phyloP scores from a whole-genome alignment of 2,329 filamentous ascomycete genomes.

The Teratosphaeria pseudoeucalypti region DNA sequence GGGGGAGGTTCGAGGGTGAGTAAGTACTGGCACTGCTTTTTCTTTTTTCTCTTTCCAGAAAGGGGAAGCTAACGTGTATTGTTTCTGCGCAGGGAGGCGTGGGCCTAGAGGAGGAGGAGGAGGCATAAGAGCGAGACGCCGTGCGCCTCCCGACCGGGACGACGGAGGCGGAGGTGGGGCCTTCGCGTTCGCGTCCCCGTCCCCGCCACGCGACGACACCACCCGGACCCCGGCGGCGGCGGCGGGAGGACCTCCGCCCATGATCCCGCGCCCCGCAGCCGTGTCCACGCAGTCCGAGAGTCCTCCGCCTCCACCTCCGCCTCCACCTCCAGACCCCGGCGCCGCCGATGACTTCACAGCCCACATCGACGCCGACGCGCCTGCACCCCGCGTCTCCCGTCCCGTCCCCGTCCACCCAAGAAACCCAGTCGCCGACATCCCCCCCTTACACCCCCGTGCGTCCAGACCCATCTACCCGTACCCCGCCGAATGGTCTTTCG shows the following conservation, averaged over 20 bases:
- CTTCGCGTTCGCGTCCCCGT: neutral
- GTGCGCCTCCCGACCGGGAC: neutral
- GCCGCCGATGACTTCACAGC: no score
- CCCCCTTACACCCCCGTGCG: no score
- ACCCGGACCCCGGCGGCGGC: neutral
- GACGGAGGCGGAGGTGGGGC: neutral
- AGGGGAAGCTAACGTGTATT: neutral
- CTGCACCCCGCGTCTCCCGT: no score
- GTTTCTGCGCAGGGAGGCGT: neutral
- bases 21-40: conserved; percentile 1
- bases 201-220: neutral
- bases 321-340: no score
- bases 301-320: neutral
- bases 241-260: neutral
- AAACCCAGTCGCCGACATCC: no score
- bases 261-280: neutral
- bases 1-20: conserved; percentile 5
- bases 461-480: no score
- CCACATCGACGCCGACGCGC: no score
- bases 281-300: neutral
- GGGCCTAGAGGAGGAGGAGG: neutral
- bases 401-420: no score
- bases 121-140: neutral
- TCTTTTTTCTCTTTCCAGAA: neutral
- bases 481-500: no score